Evolutionary conservation across 805 yeast species (phyloP).

Genomic region (Lachancea quebecensis): DNA sequence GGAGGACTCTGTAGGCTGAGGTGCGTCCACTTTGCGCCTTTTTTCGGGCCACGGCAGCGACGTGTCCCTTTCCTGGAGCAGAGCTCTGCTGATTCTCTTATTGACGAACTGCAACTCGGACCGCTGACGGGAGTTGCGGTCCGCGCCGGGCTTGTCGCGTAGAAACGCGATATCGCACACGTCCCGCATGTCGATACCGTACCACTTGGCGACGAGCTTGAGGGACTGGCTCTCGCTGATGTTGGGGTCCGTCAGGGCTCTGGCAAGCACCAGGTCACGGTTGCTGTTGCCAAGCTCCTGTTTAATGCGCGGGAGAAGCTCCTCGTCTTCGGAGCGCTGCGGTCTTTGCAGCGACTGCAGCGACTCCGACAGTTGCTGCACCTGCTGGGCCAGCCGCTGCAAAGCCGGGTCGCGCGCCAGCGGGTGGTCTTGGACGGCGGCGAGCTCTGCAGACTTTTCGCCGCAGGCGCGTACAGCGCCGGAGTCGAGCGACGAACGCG

Average conservation of each 20-base stretch:
- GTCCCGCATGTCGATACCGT: slow-evolving; percentile 20
- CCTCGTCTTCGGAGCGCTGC: background rate
- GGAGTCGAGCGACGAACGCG: background rate
- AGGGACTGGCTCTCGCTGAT: slow-evolving; percentile 1
- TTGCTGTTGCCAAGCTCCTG: background rate
- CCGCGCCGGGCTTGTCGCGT: slow-evolving; percentile 3
- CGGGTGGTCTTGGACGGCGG: background rate
- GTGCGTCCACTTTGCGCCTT: background rate
- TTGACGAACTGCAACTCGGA: slow-evolving; percentile 20
- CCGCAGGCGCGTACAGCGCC: background rate
- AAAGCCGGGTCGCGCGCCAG: background rate
- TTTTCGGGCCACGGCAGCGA: slow-evolving; percentile 23
- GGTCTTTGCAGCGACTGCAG: slow-evolving; percentile 1
- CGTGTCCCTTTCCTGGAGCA: slow-evolving; percentile 16
- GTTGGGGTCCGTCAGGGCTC: background rate
- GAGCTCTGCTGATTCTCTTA: slow-evolving; percentile 19
- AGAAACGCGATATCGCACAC: slow-evolving; percentile 13
- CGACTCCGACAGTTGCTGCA: slow-evolving; percentile 2
- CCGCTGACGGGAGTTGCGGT: slow-evolving; percentile 8
- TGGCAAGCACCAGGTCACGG: slow-evolving; percentile 3
- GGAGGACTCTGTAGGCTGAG: background rate
- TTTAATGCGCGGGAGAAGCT: slow-evolving; percentile 3
- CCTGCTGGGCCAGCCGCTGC: background rate
- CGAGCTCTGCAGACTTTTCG: background rate
- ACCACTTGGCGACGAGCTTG: slow-evolving; percentile 14